A percentile compares a stretch with the other conserved stretches of the same genome.
Conservation (phyloP, 345 rosid genomes). For the Aegle marmelos region DNA sequence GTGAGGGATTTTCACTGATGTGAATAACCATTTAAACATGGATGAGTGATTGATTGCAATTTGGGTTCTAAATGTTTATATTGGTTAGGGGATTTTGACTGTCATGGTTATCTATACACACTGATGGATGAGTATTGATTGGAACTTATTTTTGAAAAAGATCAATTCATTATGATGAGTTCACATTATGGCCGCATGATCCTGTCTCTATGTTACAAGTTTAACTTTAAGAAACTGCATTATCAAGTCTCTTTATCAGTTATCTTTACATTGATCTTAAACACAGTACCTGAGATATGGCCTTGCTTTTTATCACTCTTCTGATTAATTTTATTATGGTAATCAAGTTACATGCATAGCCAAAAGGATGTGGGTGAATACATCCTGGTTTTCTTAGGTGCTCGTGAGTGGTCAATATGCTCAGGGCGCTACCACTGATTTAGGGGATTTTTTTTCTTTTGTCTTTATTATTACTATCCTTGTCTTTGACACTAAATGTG, state of each 20-base stretch:
- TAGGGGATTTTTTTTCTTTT: background rate
- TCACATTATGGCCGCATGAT: no score
- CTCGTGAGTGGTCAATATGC: background rate
- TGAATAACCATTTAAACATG: no score
- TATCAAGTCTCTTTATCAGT: background rate
- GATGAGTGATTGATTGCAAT: no score
- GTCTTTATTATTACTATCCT: background rate
- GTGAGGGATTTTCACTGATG: no score
- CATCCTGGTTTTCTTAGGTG: no score
- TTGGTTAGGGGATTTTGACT: background rate
- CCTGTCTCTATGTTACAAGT: background rate
- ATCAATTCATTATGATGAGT: background rate
- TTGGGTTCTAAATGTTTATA: background rate
- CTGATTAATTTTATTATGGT: background rate
- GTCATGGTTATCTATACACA: background rate
- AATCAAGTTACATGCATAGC: background rate
- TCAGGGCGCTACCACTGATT: background rate
- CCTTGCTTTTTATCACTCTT: background rate
- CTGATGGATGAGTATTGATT: no score
- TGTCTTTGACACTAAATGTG: background rate
- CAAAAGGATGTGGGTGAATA: background rate
- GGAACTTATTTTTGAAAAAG: background rate
- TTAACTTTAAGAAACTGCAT: background rate
- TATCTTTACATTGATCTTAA: background rate
- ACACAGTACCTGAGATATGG: background rate